Evolutionary conservation across 805 yeast species (phyloP).

Genomic region (Brettanomyces anomalus): DNA sequence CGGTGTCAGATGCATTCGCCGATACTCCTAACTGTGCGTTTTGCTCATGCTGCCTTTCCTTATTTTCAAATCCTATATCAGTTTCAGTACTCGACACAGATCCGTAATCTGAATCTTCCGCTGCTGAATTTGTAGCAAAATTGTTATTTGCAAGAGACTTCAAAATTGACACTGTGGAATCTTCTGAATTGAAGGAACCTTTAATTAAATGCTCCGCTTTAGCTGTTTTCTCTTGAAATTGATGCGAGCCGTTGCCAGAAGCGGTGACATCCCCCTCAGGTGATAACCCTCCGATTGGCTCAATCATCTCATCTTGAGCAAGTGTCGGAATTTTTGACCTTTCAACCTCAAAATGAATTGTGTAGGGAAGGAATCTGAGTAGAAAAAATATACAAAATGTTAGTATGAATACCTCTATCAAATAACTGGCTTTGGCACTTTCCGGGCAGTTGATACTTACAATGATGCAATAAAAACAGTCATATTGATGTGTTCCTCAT

Average conservation of each 20-base stretch:
- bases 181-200: background rate
- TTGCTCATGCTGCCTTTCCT: slow-evolving; percentile 1
- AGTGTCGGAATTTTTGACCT: slow-evolving; percentile 6
- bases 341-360: slow-evolving; percentile 56
- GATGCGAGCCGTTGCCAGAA: background rate
- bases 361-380: slow-evolving; percentile 64
- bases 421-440: background rate
- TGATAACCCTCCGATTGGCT: slow-evolving; percentile 11
- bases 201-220: too few relatives aligned
- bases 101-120: slow-evolving; percentile 1
- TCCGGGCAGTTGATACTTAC: slow-evolving; percentile 32
- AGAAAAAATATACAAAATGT: background rate
- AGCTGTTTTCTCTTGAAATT: background rate
- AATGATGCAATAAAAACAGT: slow-evolving; percentile 63
- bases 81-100: slow-evolving; percentile 2
- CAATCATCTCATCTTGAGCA: slow-evolving; percentile 18
- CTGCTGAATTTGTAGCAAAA: slow-evolving; percentile 3
- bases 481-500: slow-evolving; percentile 28
- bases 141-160: slow-evolving; percentile 12
- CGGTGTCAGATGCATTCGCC: slow-evolving; percentile 9
- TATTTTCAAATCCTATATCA: background rate
- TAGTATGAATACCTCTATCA: slow-evolving; percentile 1
- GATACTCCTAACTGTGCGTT: slow-evolving; percentile 3
- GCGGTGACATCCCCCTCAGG: background rate
- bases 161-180: slow-evolving; percentile 19